Percentiles rank a stretch among this genome's conserved stretches.
Conservation (phyloP, 1,284 basidiomycete genomes). For the Sporisorium scitamineum region DNA sequence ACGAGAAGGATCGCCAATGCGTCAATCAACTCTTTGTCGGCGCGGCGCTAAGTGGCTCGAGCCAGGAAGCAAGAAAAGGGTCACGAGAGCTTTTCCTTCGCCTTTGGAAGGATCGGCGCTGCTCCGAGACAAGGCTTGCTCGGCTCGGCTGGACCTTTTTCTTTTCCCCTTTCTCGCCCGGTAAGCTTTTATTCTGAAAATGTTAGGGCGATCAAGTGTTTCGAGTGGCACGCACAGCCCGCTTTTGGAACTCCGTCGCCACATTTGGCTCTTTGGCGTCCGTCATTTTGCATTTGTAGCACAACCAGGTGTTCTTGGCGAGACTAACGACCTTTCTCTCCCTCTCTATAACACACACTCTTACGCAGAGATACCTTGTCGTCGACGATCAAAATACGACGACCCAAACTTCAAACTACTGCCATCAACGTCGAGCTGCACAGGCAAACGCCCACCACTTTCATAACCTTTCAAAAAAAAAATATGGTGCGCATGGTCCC, state of each 20-base stretch:
- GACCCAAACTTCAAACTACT: no score
- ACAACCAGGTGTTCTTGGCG: background rate
- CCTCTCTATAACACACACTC: no score
- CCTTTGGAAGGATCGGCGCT: no score
- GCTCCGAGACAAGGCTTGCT: no score
- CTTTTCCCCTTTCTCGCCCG: conserved; percentile 13
- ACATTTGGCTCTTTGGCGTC: background rate
- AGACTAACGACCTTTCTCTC: background rate
- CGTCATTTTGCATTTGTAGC: background rate
- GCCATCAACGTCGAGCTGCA: no score
- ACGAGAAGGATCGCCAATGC: background rate
- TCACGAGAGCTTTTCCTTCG: background rate
- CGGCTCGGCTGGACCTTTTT: conserved; percentile 32
- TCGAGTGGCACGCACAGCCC: background rate
- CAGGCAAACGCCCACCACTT: background rate
- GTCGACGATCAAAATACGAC: no score
- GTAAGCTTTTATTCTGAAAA: background rate
- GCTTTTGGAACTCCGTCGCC: background rate
- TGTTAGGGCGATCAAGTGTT: background rate
- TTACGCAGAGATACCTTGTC: no score
- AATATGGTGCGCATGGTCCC: conserved; percentile 6
- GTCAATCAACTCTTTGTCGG: background rate
- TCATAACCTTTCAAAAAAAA: background rate
- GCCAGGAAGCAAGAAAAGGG: background rate
- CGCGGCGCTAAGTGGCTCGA: background rate